phyloP scores from a whole-genome alignment of 441 rosid species.

The Dalechampia spathulata region DNA sequence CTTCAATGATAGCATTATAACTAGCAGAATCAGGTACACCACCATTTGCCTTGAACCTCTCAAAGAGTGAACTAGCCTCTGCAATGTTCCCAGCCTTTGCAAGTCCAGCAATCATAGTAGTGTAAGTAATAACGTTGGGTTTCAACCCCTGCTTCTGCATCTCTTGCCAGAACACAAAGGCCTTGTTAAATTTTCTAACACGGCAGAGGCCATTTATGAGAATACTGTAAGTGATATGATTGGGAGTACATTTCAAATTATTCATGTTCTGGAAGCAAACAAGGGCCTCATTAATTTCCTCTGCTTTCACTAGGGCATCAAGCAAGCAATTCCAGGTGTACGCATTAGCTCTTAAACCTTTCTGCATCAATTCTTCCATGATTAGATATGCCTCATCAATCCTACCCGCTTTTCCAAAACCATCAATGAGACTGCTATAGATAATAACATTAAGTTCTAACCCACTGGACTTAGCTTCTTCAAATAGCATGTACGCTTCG shows the following conservation, averaged over 20 bases:
- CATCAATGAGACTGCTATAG: constrained; percentile 84
- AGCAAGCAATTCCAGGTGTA: constrained; percentile 95
- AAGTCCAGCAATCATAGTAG: constrained; percentile 80
- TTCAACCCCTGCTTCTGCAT: constrained; percentile 73
- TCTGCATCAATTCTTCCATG: constrained; percentile 93
- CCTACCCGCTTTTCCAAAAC: constrained; percentile 94
- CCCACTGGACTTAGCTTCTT: constrained; percentile 79
- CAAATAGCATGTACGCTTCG: constrained; percentile 93
- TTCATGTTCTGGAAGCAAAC: constrained; percentile 80
- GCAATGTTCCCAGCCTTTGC: constrained; percentile 84
- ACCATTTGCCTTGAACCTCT: constrained; percentile 61
- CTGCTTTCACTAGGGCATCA: constrained; percentile 84
- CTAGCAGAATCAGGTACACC: constrained; percentile 69
- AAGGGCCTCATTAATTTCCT: constrained; percentile 81
- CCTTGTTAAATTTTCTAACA: constrained; percentile 85
- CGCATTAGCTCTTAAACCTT: constrained; percentile 68
- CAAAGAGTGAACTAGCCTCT: constrained; percentile 61
- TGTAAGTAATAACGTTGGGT: constrained; percentile 68
- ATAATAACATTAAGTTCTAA: constrained; percentile 67
- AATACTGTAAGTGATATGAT: constrained; percentile 69
- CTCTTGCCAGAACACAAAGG: constrained; percentile 97
- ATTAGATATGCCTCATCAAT: constrained; percentile 92
- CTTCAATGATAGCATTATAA: constrained; percentile 80
- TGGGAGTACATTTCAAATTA: constrained; percentile 64
- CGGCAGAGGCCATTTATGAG: constrained; percentile 83